Conservation (phyloP, 495 filamentous ascomycete species). For the Penicillium macrosclerotiorum region DNA sequence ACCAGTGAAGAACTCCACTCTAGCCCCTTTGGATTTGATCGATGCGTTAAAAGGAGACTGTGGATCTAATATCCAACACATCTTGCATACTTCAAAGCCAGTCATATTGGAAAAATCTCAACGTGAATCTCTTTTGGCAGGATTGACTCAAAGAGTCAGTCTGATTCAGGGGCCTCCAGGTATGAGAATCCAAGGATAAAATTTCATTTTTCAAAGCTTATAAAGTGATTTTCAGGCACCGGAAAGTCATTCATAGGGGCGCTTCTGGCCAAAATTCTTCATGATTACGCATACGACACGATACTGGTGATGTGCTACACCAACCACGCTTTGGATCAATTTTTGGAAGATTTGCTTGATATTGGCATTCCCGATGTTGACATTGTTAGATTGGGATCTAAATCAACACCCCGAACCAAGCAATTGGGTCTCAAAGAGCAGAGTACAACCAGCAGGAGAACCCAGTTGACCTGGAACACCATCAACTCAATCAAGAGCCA, state of each 20-base stretch:
- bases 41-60: conserved; percentile 13
- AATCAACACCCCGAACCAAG: conserved; percentile 51
- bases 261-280: conserved; percentile 57
- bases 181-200: conserved; percentile 24
- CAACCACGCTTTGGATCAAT: conserved; percentile 79
- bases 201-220: not conserved
- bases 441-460: conserved; percentile 17
- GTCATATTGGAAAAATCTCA: conserved; percentile 60
- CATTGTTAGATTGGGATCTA: conserved; percentile 69
- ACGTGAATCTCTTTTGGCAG: conserved; percentile 51
- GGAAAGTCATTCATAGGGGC: conserved; percentile 81
- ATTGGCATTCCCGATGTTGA: conserved; percentile 52
- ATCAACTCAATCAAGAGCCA: conserved; percentile 38
- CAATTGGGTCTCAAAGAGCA: conserved; percentile 51
- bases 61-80: conserved; percentile 17
- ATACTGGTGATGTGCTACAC: conserved; percentile 64
- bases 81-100: conserved; percentile 27
- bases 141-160: conserved; percentile 54
- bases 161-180: conserved; percentile 77
- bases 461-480: conserved; percentile 30
- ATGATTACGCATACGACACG: conserved; percentile 47
- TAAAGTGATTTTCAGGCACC: conserved; percentile 53
- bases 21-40: conserved; percentile 23
- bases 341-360: conserved; percentile 64
- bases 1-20: conserved; percentile 11